Conservation (phyloP, 1,284 basidiomycete genomes). For the Pseudozyma tsukubaensis region DNA sequence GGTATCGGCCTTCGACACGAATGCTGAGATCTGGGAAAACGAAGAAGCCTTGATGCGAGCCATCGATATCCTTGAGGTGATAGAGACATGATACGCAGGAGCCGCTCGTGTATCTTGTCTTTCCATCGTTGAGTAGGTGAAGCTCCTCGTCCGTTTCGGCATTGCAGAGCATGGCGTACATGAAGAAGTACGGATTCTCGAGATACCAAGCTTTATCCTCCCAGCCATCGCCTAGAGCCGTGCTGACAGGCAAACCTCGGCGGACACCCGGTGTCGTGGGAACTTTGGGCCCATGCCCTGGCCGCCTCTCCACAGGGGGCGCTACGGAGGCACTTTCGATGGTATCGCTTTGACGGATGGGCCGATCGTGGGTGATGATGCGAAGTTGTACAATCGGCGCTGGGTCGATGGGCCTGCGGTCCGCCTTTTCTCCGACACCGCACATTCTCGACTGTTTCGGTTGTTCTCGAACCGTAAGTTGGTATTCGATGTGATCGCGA, state of each 20-base stretch:
- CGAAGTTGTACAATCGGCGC: constrained; percentile 95
- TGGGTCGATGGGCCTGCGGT: constrained; percentile 92
- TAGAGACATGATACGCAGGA: constrained; percentile 92
- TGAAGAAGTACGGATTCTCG: constrained; percentile 65
- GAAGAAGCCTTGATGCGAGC: constrained; percentile 76
- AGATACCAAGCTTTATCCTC: constrained; percentile 67
- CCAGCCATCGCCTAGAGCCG: constrained; percentile 59
- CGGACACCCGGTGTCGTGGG: constrained; percentile 41
- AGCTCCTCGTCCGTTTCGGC: constrained; percentile 79
- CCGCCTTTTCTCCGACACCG: constrained; percentile 78
- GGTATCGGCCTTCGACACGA: constrained; percentile 84
- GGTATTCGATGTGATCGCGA: constrained; percentile 62
- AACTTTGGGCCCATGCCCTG: constrained; percentile 31
- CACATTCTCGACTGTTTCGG: constrained; percentile 66
- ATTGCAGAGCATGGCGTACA: constrained; percentile 66
- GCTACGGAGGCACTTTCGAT: constrained; percentile 19
- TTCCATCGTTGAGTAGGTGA: constrained; percentile 92
- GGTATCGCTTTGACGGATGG: constrained; percentile 28
- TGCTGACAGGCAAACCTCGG: constrained; percentile 55
- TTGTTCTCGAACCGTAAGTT: constrained; percentile 62
- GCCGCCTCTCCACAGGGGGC: constrained; percentile 40
- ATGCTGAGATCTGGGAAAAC: constrained; percentile 70
- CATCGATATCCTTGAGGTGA: constrained; percentile 90
- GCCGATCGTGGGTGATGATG: constrained; percentile 74
- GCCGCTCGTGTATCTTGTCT: constrained; percentile 86